A percentile compares a stretch with the other conserved stretches of the same genome.
Conservation (phyloP, 2,329 filamentous ascomycete genomes). For the Ophioceras dolichostomum region DNA sequence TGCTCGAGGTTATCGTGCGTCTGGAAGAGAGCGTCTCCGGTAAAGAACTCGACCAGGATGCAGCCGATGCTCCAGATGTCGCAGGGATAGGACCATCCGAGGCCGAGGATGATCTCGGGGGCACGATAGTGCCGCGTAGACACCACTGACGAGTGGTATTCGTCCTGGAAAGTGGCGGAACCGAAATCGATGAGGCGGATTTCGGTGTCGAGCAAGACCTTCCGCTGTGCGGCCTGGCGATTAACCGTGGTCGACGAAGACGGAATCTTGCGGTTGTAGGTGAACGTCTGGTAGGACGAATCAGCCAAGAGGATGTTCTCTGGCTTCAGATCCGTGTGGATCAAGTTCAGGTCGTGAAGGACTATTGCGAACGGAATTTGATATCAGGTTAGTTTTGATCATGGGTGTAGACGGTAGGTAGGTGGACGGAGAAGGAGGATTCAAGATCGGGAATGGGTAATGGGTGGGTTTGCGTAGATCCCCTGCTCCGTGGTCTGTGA, state of each 20-base stretch:
- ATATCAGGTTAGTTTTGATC: not conserved
- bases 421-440: not conserved
- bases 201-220: slow-evolving; percentile 55
- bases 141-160: slow-evolving; percentile 61
- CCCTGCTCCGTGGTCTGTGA: too few species aligned
- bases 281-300: slow-evolving; percentile 56
- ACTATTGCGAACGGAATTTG: slow-evolving; percentile 28
- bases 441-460: too few species aligned
- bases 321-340: slow-evolving; percentile 73
- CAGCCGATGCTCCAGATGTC: slow-evolving; percentile 67
- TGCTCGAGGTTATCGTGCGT: slow-evolving; percentile 64
- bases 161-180: slow-evolving; percentile 60
- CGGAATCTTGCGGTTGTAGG: slow-evolving; percentile 57
- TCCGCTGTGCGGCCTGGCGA: slow-evolving; percentile 49
- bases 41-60: slow-evolving; percentile 61
- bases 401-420: slow-evolving; percentile 1
- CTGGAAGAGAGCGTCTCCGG: slow-evolving; percentile 58
- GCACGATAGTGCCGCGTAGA: slow-evolving; percentile 59
- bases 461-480: too few species aligned
- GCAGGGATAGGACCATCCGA: slow-evolving; percentile 61
- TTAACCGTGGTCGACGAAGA: slow-evolving; percentile 49
- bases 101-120: slow-evolving; percentile 57
- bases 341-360: slow-evolving; percentile 90
- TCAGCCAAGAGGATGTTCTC: slow-evolving; percentile 59
- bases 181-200: slow-evolving; percentile 62